Conservation (phyloP, 1,139 yeast genomes). For the Yamadazyma kanchanaburiensis region DNA sequence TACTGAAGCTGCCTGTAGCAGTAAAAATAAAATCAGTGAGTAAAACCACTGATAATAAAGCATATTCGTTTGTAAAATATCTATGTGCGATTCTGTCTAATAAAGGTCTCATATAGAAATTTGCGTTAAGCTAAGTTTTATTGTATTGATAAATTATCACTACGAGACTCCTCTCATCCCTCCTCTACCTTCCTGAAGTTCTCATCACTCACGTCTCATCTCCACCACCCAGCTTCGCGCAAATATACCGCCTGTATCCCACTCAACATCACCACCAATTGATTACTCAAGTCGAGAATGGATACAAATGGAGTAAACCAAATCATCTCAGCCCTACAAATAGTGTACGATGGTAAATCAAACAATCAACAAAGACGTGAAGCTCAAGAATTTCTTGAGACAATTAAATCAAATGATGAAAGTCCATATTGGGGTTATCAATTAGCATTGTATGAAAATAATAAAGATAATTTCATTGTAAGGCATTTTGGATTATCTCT, state of each 20-base stretch:
- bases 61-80: conserved; percentile 4
- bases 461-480: conserved; percentile 63
- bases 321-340: conserved; percentile 72
- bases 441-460: conserved; percentile 62
- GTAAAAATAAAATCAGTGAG: conserved; percentile 4
- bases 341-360: conserved; percentile 73
- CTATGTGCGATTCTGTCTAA: conserved; percentile 2
- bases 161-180: too few relatives aligned
- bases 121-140: conserved; percentile 1
- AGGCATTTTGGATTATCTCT: conserved; percentile 89
- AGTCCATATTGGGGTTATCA: conserved; percentile 94
- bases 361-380: conserved; percentile 60
- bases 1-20: conserved; percentile 4
- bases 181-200: too few relatives aligned
- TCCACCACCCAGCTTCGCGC: too few relatives aligned
- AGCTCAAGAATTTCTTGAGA: conserved; percentile 73
- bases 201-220: too few relatives aligned
- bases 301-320: conserved; percentile 64
- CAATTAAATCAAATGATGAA: conserved; percentile 71
- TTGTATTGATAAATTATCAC: neutral
- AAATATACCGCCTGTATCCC: neutral
- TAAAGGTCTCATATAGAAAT: conserved; percentile 1
- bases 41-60: conserved; percentile 2
- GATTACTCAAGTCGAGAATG: too few relatives aligned
- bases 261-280: conserved; percentile 3